These are phyloP conservation scores for Dactylellina haptotyla DNA, from an alignment of 2,329 filamentous ascomycete species.

Conservation along the genomic window DNA sequence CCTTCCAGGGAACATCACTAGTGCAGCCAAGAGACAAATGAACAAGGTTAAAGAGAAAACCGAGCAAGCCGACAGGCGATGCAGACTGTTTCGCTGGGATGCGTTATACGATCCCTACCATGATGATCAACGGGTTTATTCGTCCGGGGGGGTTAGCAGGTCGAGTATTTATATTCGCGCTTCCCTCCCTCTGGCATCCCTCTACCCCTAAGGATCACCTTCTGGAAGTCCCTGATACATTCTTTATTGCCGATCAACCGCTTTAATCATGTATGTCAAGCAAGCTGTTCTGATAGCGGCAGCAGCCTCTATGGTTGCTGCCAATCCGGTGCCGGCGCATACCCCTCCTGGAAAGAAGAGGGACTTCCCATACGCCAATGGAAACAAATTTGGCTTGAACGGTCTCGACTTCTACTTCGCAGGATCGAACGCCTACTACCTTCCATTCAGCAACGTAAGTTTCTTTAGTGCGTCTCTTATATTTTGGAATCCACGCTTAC, in stretches of 20 bases:
- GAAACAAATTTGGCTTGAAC: constrained; percentile 67
- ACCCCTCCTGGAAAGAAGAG: constrained; percentile 53
- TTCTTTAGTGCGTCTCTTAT: not conserved
- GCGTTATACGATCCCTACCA: constrained; percentile 35
- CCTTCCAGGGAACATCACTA: constrained; percentile 16
- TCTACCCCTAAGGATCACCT: constrained; percentile 16
- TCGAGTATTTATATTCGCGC: constrained; percentile 46
- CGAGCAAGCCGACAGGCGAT: constrained; percentile 32
- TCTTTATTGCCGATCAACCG: constrained; percentile 19
- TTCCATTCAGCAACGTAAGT: constrained; percentile 67
- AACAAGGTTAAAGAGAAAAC: constrained; percentile 17
- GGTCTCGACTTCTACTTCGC: constrained; percentile 69
- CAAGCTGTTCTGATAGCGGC: constrained; percentile 45
- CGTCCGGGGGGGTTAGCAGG: not conserved
- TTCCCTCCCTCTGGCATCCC: constrained; percentile 3
- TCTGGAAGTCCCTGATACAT: constrained; percentile 18
- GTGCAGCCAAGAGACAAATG: constrained; percentile 33
- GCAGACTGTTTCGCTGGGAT: constrained; percentile 35
- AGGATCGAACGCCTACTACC: constrained; percentile 69
- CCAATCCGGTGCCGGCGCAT: constrained; percentile 42
- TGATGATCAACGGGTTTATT: constrained; percentile 33
- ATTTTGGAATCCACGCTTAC: not conserved
- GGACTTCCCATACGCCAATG: constrained; percentile 64
- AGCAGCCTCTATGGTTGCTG: constrained; percentile 46
- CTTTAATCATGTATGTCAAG: constrained; percentile 48